phyloP scores from a whole-genome alignment of 495 filamentous ascomycete genomes.

The Patellaria atrata region DNA sequence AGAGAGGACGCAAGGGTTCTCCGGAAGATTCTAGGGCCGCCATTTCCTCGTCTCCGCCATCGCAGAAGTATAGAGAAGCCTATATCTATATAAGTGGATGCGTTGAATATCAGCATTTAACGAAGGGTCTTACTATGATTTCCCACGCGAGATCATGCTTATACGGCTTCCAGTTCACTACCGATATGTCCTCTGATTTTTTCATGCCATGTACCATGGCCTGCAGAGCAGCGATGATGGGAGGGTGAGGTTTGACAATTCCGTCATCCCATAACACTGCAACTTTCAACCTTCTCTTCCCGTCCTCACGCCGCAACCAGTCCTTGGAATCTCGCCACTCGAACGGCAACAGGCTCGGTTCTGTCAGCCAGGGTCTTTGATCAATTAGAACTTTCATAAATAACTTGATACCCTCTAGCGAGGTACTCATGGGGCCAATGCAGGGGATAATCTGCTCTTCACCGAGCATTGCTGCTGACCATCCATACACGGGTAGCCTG shows the following conservation, averaged over 20 bases:
- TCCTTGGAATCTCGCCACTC: conserved; percentile 34
- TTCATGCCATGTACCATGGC: conserved; percentile 41
- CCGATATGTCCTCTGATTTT: conserved; percentile 33
- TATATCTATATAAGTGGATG: conserved; percentile 9
- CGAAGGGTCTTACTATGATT: conserved; percentile 32
- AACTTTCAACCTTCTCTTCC: conserved; percentile 35
- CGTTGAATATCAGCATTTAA: not conserved
- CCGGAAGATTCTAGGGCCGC: conserved; percentile 36
- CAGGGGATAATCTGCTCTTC: conserved; percentile 46
- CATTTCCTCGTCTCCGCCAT: conserved; percentile 41
- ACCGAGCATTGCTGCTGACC: conserved; percentile 34
- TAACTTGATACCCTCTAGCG: conserved; percentile 46
- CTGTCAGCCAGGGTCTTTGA: conserved; percentile 45
- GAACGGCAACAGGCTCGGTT: conserved; percentile 43
- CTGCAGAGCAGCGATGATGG: conserved; percentile 44
- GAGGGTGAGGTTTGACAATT: conserved; percentile 57
- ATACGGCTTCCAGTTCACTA: conserved; percentile 54
- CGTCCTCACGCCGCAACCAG: conserved; percentile 2
- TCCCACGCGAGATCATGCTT: conserved; percentile 30
- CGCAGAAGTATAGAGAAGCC: conserved; percentile 39
- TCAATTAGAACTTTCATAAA: conserved; percentile 48
- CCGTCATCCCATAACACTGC: conserved; percentile 59
- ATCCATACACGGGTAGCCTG: conserved; percentile 41
- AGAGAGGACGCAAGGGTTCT: conserved; percentile 40
- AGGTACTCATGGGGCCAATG: conserved; percentile 48